phyloP scores from a whole-genome alignment of 2,329 filamentous ascomycete genomes.

The Penicillium sp. region DNA sequence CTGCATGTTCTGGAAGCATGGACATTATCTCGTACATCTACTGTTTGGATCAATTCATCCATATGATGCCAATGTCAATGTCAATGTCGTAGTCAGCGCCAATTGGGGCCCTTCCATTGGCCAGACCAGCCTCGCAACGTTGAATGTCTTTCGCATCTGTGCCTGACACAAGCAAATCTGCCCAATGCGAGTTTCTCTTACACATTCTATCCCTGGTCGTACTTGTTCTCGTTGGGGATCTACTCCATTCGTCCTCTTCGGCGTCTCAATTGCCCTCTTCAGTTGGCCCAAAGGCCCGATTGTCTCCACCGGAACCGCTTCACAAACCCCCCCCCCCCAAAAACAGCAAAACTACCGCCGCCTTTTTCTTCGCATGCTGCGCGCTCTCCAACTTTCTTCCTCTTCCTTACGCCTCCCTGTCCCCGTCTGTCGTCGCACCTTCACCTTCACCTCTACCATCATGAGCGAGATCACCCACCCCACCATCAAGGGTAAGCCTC shows the following conservation, averaged over 20 bases:
- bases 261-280: not conserved
- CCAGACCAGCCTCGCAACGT: not conserved
- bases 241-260: not conserved
- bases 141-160: not conserved
- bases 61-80: no score
- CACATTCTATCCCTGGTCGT: not conserved
- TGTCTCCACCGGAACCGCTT: constrained; percentile 22
- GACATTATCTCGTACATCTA: not conserved
- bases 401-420: constrained; percentile 21
- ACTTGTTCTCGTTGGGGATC: not conserved
- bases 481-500: constrained; percentile 70
- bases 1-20: not conserved
- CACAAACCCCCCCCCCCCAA: constrained; percentile 15
- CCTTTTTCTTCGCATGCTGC: constrained; percentile 26
- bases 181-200: not conserved
- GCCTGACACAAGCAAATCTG: not conserved
- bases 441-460: constrained; percentile 36
- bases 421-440: constrained; percentile 17
- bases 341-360: constrained; percentile 31
- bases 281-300: constrained; percentile 9
- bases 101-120: constrained; percentile 15
- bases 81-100: constrained; percentile 14
- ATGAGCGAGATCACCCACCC: constrained; percentile 74
- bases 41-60: not conserved
- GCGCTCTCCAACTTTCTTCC: constrained; percentile 25